Percentiles rank a stretch among this genome's conserved stretches.
Conservation (phyloP, 2,329 filamentous ascomycete species). For the Plectosphaerella sp. region DNA sequence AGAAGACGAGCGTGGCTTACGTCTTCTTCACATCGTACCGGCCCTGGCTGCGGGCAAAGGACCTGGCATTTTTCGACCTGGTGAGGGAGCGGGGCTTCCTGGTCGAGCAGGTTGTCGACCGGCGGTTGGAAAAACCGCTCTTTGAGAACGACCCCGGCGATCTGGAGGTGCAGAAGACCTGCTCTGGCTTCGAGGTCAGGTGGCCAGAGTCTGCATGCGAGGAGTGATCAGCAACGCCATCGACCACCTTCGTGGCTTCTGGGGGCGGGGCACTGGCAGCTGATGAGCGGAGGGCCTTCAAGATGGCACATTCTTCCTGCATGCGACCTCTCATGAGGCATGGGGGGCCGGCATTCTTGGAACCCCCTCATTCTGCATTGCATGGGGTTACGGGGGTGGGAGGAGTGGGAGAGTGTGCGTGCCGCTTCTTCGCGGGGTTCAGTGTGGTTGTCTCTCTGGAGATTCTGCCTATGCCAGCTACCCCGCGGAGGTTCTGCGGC, state of each 20-base stretch:
- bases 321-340: too few relatives aligned
- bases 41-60: constrained; percentile 82
- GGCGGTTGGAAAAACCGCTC: constrained; percentile 78
- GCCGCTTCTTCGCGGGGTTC: too few relatives aligned
- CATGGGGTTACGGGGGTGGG: too few relatives aligned
- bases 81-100: constrained; percentile 65
- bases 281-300: too few relatives aligned
- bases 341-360: too few relatives aligned
- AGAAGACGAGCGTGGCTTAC: constrained; percentile 57
- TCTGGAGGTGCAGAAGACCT: constrained; percentile 73
- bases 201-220: constrained; percentile 48
- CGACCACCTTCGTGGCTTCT: not conserved
- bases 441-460: too few relatives aligned
- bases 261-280: too few relatives aligned
- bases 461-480: not conserved
- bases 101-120: constrained; percentile 77
- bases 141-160: constrained; percentile 89
- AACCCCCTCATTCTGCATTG: too few relatives aligned
- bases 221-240: constrained; percentile 5
- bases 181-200: constrained; percentile 70
- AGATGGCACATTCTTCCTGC: too few relatives aligned
- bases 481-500: not conserved
- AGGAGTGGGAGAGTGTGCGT: too few relatives aligned
- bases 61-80: constrained; percentile 80
- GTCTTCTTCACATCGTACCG: constrained; percentile 95